Base-by-base conservation (phyloP, 2,329 filamentous ascomycete genomes). In the Helminthosporium solani region DNA sequence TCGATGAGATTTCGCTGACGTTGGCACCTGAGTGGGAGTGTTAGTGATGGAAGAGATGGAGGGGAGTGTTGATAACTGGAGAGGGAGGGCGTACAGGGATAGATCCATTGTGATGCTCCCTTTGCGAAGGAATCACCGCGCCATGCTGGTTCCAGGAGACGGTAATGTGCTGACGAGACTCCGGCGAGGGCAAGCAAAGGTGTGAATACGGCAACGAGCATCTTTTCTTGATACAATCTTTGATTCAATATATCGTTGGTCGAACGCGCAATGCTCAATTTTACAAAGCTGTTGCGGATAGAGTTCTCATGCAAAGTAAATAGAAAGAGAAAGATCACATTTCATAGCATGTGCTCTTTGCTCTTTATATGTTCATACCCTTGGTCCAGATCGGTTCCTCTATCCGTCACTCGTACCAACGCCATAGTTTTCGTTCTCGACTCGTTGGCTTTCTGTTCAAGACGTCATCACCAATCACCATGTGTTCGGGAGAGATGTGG, bases 161-260 rank as follows among this genome's bases (percentile, higher is more conserved):
- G 56, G 67, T 75, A 76, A 54, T 76, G 74, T 3, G 73, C 73
- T 5, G 70, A 61, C 19, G 67, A 57, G 46, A 70, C 54, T 35
- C 61, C 56, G 14, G 59, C 52, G 40, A 72, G 48, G 25, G 62
- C 50, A 6, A 55, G 42, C 41, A 61, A 23, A 3, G 56, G 40
- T 34, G 60, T 18, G 42, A 67, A 20, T 6, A 19, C 3, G 15
- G 3, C 5, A 18, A 31, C 12, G 23, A 40, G 28, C 20, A n/a
- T 40, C 18, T 40, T 42, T 21, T 27, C 15, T 28, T 31, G n/a
- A 5, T 25, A 25, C 23, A 25, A 25, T 5, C 23, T 25, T 25
- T 25, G 23, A 9, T 25, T 25, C 23, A 6, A 9, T 6, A 9
- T 5, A 25, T 25, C 23, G 5, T 25, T 25, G 23, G 23, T 25